Percentiles rank a stretch among this genome's conserved stretches.
phyloP scores from a whole-genome alignment of 176 grass and related monocot species.

The Pontederia paniculata region DNA sequence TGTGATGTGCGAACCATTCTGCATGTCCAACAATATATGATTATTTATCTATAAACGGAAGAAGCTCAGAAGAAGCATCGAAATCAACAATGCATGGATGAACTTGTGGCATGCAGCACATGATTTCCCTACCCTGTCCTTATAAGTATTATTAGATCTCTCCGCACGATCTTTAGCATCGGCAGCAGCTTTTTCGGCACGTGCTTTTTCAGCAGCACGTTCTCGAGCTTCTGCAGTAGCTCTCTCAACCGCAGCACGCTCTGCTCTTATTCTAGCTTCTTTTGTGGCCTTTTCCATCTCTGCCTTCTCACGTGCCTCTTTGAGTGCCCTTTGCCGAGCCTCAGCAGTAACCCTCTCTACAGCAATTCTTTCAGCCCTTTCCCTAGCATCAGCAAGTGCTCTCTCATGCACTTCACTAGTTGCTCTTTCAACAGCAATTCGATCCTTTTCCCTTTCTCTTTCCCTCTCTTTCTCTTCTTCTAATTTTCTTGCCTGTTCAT shows the following conservation, averaged over 20 bases:
- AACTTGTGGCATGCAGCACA: neutral
- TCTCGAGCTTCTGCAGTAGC: slow-evolving; percentile 15
- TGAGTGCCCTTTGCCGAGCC: slow-evolving; percentile 39
- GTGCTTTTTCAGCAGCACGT: slow-evolving; percentile 15
- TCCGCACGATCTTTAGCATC: slow-evolving; percentile 14
- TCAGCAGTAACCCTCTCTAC: slow-evolving; percentile 28
- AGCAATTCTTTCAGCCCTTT: slow-evolving; percentile 39
- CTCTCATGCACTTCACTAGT: slow-evolving; percentile 40
- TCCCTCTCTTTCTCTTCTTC: slow-evolving; percentile 52
- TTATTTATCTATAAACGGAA: neutral
- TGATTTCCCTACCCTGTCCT: neutral
- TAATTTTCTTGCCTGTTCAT: slow-evolving; percentile 5
- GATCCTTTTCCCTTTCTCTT: slow-evolving; percentile 28
- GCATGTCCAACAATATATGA: neutral
- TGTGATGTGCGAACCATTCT: neutral
- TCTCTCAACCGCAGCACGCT: slow-evolving; percentile 13
- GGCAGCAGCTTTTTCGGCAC: slow-evolving; percentile 13
- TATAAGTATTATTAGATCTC: slow-evolving; percentile 1
- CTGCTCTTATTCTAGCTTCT: slow-evolving; percentile 11
- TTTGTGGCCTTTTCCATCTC: slow-evolving; percentile 18
- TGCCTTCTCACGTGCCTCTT: slow-evolving; percentile 35
- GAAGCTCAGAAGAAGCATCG: neutral
- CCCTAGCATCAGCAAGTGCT: slow-evolving; percentile 33
- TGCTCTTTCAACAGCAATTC: slow-evolving; percentile 31
- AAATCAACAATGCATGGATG: neutral